These are phyloP conservation scores for Rhizopus stolonifer DNA, from an alignment of 371 early-diverging fungal genomes.

Conservation along the genomic window DNA sequence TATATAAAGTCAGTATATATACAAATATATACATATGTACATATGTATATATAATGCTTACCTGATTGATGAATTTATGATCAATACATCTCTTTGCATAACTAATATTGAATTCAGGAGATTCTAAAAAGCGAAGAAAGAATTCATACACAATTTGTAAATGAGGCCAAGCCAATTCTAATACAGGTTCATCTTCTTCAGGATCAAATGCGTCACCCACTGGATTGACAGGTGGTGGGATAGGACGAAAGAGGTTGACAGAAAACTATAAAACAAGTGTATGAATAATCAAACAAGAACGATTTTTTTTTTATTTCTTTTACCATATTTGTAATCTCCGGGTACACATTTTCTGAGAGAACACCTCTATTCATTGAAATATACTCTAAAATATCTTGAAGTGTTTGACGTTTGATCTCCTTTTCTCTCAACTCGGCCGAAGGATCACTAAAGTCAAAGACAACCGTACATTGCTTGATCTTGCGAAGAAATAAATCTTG, in stretches of 20 bases:
- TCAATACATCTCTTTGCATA: slow-evolving; percentile 93
- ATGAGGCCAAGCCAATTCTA: slow-evolving; percentile 95
- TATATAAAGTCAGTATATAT: too few relatives aligned
- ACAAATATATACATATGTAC: too few relatives aligned
- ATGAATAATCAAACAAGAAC: too few relatives aligned
- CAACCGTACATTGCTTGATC: slow-evolving; percentile 81
- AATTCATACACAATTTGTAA: slow-evolving; percentile 93
- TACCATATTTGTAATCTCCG: slow-evolving; percentile 90
- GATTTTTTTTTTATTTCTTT: too few relatives aligned
- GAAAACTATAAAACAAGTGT: too few relatives aligned
- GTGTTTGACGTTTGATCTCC: slow-evolving; percentile 88
- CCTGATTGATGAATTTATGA: slow-evolving; percentile 86
- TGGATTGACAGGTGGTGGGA: slow-evolving; percentile 93
- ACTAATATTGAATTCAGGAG: slow-evolving; percentile 91
- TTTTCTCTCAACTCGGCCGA: slow-evolving; percentile 85
- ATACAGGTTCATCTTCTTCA: slow-evolving; percentile 95
- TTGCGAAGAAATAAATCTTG: slow-evolving; percentile 83
- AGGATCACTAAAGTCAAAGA: slow-evolving; percentile 92
- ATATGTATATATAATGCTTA: too few relatives aligned
- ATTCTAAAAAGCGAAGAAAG: slow-evolving; percentile 92
- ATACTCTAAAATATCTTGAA: slow-evolving; percentile 89
- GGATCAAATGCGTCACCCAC: slow-evolving; percentile 96
- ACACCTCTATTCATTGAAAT: slow-evolving; percentile 82
- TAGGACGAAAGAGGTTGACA: slow-evolving; percentile 87
- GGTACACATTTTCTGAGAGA: slow-evolving; percentile 84